Evolutionary conservation across 176 grass and related monocot genomes (phyloP), one percentile per base, ranked within the genome.

Genomic region (Bolboschoenus planiculmis): DNA sequence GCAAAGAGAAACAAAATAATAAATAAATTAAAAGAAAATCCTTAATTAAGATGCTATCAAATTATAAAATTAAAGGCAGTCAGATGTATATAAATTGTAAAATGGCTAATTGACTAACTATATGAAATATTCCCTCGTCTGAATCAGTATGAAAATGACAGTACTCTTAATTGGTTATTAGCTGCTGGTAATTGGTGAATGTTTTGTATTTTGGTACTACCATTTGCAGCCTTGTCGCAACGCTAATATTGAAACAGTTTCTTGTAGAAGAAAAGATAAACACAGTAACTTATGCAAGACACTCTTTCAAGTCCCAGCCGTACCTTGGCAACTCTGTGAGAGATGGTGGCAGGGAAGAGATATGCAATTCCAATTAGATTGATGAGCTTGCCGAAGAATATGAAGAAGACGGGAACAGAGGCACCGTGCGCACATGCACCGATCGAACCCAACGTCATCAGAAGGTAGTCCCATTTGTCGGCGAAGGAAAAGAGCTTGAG

Each of bases 311-410:
- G 26, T 26, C 0, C 40, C 10, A 1, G 4, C 11, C 1, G 10
- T 68, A 97, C 94, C 88, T 85, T 93, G 85, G 92, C 92, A 48
- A 98, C 96, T 60, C 83, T 84, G 72, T 88, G 84, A 47, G 96
- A 86, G 79, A 95, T 90, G 18, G 89, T 85, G 78, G 90, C 78
- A 42, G 96, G 96, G 88, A 98, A 98, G 84, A 98, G 89, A 82
- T 92, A 91, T 31, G 96, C 96, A 81, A 98, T 42, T 35, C 96
- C 96, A 87, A 98, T 95, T 86, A 98, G 89, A 86, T 98, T 98
- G 80, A 98, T 98, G 91, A 98, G 96, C 83, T 98, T 98, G 82
- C 96, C 96, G 85, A 98, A 98, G 87, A 93, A 98, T 68, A 98
- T 95, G 90, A 98, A 98, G 92, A 98, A 98, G 87, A 98, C 90